Evolutionary conservation across 2,329 filamentous ascomycete species (phyloP).

Genomic region (Alternaria novae-zelandiae): DNA sequence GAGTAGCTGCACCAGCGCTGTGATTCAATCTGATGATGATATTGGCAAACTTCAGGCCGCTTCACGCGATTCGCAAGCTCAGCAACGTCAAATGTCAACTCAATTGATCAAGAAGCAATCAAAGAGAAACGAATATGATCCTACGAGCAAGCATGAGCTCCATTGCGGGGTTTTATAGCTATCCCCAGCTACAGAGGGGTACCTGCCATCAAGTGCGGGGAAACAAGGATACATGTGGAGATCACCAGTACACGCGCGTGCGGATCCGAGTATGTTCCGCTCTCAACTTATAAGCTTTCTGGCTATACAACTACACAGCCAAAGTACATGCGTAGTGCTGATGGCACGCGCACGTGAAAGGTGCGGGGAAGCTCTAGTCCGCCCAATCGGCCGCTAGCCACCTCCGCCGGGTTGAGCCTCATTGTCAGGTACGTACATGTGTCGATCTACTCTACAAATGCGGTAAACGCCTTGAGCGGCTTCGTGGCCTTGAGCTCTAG

Average conservation of each 20-base stretch:
- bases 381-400: conserved; percentile 26
- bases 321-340: neutral
- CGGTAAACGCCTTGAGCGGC: conserved; percentile 57
- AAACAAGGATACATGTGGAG: conserved; percentile 34
- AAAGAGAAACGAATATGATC: neutral
- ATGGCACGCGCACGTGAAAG: neutral
- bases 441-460: conserved; percentile 51
- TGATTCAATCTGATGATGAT: neutral
- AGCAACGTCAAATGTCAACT: neutral
- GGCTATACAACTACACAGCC: neutral
- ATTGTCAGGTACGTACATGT: neutral
- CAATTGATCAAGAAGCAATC: neutral
- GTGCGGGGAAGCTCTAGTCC: conserved; percentile 24
- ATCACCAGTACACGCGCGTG: conserved; percentile 12
- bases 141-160: neutral
- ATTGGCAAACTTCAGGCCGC: neutral
- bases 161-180: conserved; percentile 37
- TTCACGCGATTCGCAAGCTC: neutral
- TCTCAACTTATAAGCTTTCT: neutral
- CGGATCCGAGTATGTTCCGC: conserved; percentile 33
- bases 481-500: conserved; percentile 54
- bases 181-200: conserved; percentile 14
- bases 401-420: conserved; percentile 21
- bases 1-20: neutral
- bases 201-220: conserved; percentile 33